phyloP scores from a whole-genome alignment of 306 rosid species.

The Citrullus colocynthis region DNA sequence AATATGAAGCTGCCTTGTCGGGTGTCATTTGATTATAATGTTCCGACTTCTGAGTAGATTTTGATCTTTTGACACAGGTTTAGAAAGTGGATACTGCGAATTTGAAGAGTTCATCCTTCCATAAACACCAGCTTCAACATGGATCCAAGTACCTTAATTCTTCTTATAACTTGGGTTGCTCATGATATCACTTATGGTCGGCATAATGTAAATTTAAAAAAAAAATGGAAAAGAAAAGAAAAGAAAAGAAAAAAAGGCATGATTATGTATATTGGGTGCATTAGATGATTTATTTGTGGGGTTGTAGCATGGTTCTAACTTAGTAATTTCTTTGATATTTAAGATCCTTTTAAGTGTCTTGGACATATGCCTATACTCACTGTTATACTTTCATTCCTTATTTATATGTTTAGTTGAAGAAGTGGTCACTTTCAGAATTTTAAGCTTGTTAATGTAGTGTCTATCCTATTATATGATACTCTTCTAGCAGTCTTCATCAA shows the following conservation, averaged over 20 bases:
- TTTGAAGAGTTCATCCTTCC: not conserved
- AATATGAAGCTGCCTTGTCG: not conserved
- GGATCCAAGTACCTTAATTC: conserved; percentile 8
- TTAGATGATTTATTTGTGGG: not conserved
- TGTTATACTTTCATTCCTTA: not conserved
- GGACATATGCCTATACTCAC: not conserved
- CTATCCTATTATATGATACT: not conserved
- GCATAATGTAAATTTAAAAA: not conserved
- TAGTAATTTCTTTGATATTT: not conserved
- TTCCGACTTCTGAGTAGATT: not conserved
- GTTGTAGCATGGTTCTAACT: not conserved
- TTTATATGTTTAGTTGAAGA: not conserved
- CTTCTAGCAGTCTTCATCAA: not conserved
- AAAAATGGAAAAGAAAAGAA: too few relatives aligned
- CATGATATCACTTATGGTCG: not conserved
- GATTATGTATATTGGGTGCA: not conserved
- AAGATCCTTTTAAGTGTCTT: not conserved
- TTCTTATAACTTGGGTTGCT: not conserved
- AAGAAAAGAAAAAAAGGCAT: not conserved
- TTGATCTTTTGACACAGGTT: conserved; percentile 1
- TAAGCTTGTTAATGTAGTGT: not conserved
- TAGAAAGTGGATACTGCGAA: not conserved
- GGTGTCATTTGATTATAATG: not conserved
- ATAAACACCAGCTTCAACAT: not conserved
- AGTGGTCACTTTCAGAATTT: not conserved